Conservation (phyloP, 768 basidiomycete species). For the Agrocybe pediades region DNA sequence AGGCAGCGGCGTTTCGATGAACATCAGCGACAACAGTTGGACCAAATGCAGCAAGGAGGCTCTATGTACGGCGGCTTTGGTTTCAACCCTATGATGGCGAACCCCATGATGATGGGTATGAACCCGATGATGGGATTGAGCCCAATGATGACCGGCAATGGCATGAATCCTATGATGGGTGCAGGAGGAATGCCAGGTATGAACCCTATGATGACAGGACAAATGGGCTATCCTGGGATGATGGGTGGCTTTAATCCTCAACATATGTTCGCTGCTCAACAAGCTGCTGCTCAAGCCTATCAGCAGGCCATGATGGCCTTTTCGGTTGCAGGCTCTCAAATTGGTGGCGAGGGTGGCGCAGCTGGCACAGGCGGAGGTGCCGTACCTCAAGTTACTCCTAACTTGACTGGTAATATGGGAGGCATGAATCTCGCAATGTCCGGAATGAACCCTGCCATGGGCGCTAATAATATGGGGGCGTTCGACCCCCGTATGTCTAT, state of each 20-base stretch:
- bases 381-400: conserved; percentile 42
- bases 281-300: conserved; percentile 84
- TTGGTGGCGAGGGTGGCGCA: conserved; percentile 56
- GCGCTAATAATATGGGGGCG: conserved; percentile 30
- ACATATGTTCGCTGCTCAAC: conserved; percentile 85
- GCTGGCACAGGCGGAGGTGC: conserved; percentile 35
- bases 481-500: conserved; percentile 84
- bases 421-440: conserved; percentile 36
- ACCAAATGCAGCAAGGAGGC: conserved; percentile 84
- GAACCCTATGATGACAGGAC: conserved; percentile 53
- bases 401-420: conserved; percentile 49
- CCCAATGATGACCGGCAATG: conserved; percentile 48
- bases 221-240: conserved; percentile 63
- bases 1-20: conserved; percentile 92
- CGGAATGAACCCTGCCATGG: conserved; percentile 21
- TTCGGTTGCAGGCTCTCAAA: conserved; percentile 73
- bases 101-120: conserved; percentile 68
- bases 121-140: conserved; percentile 51
- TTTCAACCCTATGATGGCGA: conserved; percentile 74
- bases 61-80: conserved; percentile 65
- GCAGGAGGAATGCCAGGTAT: conserved; percentile 39
- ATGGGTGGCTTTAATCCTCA: conserved; percentile 64
- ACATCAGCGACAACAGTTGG: conserved; percentile 83
- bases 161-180: conserved; percentile 48
- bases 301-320: conserved; percentile 89